phyloP scores from a whole-genome alignment of 306 rosid genomes.

The peach (Prunus persica) region Prunus_persica_NCBIv2 NC_034012.1:22012001-22012500 shows the following conservation, averaged over 20 bases:
- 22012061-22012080: not conserved
- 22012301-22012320: not conserved
- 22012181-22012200: not conserved
- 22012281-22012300: not conserved
- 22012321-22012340: not conserved
- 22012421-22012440: not conserved
- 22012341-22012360: not conserved
- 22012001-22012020: slow-evolving; percentile 14
- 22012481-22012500: not conserved
- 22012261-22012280: not conserved
- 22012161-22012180: not conserved
- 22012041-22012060: not conserved
- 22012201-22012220: not conserved
- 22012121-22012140: not conserved
- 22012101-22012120: not conserved
- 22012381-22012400: not conserved
- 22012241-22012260: not conserved
- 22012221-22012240: not conserved
- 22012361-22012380: not conserved
- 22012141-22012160: not conserved
- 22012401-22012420: not conserved
- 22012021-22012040: not conserved
- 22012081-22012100: not conserved
- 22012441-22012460: not conserved
- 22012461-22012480: not conserved